These are phyloP conservation scores for Penicillium chermesinum DNA, from an alignment of 495 filamentous ascomycete genomes.

Conservation along the genomic window DNA sequence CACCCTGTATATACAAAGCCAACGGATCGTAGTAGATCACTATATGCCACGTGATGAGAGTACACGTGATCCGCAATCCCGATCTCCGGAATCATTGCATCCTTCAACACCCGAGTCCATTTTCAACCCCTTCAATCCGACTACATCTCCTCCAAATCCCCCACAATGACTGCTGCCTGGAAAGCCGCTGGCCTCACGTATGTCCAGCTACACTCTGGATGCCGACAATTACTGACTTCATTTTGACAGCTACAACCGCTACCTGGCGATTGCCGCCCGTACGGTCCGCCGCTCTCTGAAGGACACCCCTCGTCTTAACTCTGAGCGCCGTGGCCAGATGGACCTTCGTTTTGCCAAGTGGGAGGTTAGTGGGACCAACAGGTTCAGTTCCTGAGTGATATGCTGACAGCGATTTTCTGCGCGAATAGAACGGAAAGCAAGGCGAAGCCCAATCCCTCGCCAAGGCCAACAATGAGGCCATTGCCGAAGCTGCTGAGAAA, in stretches of 20 bases:
- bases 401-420: constrained; percentile 26
- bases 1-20: too few relatives aligned
- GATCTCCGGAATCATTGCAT: constrained; percentile 41
- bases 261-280: constrained; percentile 52
- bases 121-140: constrained; percentile 30
- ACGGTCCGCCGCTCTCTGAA: constrained; percentile 81
- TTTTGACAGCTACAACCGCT: constrained; percentile 47
- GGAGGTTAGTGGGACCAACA: constrained; percentile 61
- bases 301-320: constrained; percentile 77
- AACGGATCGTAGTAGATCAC: too few relatives aligned
- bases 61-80: constrained; percentile 35
- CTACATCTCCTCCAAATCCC: constrained; percentile 24
- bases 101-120: constrained; percentile 31
- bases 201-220: constrained; percentile 21
- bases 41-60: constrained; percentile 2
- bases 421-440: constrained; percentile 85
- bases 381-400: neutral
- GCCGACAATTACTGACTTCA: constrained; percentile 13
- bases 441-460: constrained; percentile 74
- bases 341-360: constrained; percentile 94
- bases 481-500: constrained; percentile 43
- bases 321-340: constrained; percentile 85
- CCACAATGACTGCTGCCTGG: constrained; percentile 97
- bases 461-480: constrained; percentile 62
- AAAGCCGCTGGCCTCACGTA: constrained; percentile 97